Evolutionary conservation across 805 yeast species (phyloP).

Genomic region (Saccharomycopsis fodiens): DNA sequence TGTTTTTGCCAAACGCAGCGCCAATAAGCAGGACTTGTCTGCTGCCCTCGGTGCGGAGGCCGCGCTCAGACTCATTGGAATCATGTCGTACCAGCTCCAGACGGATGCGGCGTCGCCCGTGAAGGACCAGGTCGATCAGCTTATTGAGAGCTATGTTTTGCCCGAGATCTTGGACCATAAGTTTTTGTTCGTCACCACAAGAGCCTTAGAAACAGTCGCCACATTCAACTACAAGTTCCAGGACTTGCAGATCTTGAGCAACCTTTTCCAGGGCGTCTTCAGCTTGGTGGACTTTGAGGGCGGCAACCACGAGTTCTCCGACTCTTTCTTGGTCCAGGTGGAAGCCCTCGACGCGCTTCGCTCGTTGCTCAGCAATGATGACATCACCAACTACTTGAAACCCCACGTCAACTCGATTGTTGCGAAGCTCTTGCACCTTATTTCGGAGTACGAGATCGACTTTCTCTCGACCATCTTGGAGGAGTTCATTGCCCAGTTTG

Average conservation of each 20-base stretch:
- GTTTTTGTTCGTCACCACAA: conserved; percentile 60
- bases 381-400: conserved; percentile 64
- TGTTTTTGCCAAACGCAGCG: conserved; percentile 40
- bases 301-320: conserved; percentile 27
- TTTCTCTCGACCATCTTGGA: conserved; percentile 88
- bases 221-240: conserved; percentile 28
- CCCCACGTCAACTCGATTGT: conserved; percentile 72
- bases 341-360: conserved; percentile 87
- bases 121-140: conserved; percentile 51
- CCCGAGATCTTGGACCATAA: conserved; percentile 53
- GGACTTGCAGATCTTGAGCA: conserved; percentile 33
- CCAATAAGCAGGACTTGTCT: conserved; percentile 26
- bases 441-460: conserved; percentile 80
- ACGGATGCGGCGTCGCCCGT: conserved; percentile 38
- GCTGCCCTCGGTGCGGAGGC: conserved; percentile 71
- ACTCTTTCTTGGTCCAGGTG: conserved; percentile 65
- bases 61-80: conserved; percentile 69
- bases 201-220: conserved; percentile 56
- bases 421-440: conserved; percentile 67
- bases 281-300: conserved; percentile 8
- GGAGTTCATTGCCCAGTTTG: conserved; percentile 82
- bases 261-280: conserved; percentile 33
- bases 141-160: conserved; percentile 51
- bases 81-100: conserved; percentile 47
- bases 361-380: conserved; percentile 60